Conservation (phyloP, 2,329 filamentous ascomycete species). For the Pseudocercospora pini-densiflorae region DNA sequence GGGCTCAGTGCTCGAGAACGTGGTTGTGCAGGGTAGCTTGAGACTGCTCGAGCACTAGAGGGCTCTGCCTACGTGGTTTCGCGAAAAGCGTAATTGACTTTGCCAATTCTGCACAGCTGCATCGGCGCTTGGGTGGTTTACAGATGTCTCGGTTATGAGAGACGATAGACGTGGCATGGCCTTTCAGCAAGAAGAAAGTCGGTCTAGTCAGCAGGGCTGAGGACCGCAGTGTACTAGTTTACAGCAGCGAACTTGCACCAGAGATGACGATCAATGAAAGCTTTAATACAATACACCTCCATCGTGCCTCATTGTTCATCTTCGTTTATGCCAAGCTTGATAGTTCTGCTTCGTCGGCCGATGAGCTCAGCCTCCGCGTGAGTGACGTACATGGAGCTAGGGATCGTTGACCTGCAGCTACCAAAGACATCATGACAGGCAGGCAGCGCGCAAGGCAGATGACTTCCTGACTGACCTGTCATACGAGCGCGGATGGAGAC, state of each 20-base stretch:
- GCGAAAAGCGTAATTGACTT: background rate
- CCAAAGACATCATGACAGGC: background rate
- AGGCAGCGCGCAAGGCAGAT: background rate
- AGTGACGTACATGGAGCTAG: slow-evolving; percentile 4
- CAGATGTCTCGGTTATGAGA: slow-evolving; percentile 6
- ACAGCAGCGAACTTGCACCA: slow-evolving; percentile 15
- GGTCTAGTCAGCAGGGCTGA: slow-evolving; percentile 19
- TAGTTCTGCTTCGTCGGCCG: background rate
- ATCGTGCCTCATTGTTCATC: background rate
- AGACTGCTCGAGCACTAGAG: slow-evolving; percentile 69
- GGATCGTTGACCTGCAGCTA: slow-evolving; percentile 2
- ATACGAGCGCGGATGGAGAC: slow-evolving; percentile 5
- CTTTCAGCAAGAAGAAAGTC: slow-evolving; percentile 17
- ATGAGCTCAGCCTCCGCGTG: background rate
- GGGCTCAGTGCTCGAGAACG: slow-evolving; percentile 96
- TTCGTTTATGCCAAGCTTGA: background rate
- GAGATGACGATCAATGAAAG: slow-evolving; percentile 12
- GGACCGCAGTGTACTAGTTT: slow-evolving; percentile 7
- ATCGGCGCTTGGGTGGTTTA: slow-evolving; percentile 15
- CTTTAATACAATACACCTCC: background rate
- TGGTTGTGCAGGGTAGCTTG: slow-evolving; percentile 97
- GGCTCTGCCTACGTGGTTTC: background rate
- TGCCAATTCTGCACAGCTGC: slow-evolving; percentile 8
- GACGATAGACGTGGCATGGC: slow-evolving; percentile 17
- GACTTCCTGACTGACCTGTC: slow-evolving; percentile 4